phyloP scores from a whole-genome alignment of 768 basidiomycete species.

The Phylloporus arenicola region DNA sequence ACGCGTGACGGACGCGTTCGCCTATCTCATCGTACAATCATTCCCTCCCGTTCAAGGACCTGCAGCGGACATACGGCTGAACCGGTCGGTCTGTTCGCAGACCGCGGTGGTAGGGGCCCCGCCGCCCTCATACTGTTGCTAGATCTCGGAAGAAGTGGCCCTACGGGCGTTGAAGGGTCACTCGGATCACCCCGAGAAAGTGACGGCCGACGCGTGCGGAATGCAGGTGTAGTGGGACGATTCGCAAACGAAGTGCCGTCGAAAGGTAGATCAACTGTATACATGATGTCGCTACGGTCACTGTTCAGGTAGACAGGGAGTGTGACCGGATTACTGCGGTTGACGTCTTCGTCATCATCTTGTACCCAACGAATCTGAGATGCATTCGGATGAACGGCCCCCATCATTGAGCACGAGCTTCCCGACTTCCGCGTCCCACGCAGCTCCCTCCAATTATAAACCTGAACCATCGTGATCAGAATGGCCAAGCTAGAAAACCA shows the following conservation, averaged over 20 bases:
- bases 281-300: slow-evolving; percentile 84
- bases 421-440: slow-evolving; percentile 52
- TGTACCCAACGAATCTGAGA: slow-evolving; percentile 90
- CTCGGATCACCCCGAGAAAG: slow-evolving; percentile 27
- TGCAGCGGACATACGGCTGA: slow-evolving; percentile 39
- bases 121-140: slow-evolving; percentile 32
- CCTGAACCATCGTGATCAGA: slow-evolving; percentile 42
- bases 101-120: slow-evolving; percentile 61
- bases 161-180: slow-evolving; percentile 6
- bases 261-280: slow-evolving; percentile 82
- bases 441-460: slow-evolving; percentile 81
- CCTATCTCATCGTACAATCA: slow-evolving; percentile 29
- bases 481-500: not conserved
- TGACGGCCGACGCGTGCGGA: slow-evolving; percentile 22
- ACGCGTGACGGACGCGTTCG: slow-evolving; percentile 20
- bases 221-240: slow-evolving; percentile 26
- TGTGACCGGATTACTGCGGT: slow-evolving; percentile 50
- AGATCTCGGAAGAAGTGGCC: slow-evolving; percentile 27
- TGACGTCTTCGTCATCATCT: slow-evolving; percentile 31
- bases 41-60: slow-evolving; percentile 53
- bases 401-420: slow-evolving; percentile 81
- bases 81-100: slow-evolving; percentile 61
- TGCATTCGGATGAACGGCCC: slow-evolving; percentile 68
- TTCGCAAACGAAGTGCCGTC: too few species aligned
- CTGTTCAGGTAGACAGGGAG: slow-evolving; percentile 91